Base-by-base conservation (phyloP, 345 rosid genomes). In the Lepidium africanum region DNA sequence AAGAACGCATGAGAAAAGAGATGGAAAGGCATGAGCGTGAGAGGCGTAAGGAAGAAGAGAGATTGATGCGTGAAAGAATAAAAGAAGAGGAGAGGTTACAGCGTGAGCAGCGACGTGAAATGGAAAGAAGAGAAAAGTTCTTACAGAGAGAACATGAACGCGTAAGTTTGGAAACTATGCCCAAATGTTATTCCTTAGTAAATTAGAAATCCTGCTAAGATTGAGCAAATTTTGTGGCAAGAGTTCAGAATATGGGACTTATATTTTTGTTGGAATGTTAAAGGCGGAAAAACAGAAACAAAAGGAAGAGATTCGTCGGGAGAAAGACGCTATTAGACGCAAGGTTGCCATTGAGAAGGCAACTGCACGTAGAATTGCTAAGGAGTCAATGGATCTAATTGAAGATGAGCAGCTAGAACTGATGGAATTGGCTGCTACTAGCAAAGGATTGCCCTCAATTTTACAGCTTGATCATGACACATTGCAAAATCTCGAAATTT, bases 391-490 rank as follows among this genome's bases (percentile, higher is more conserved):
- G 96, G 99, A 91, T 82, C 97, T 95, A 75, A 80, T 95, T 53
- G 99, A 95, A 79, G 99, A 95, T 85, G 98, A 95, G 66, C 99
- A 91, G 76, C 82, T 91, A 76, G 99, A 95, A 77, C 86, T 95
- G 78, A 91, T 95, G 99, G 99, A 95, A 57, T 79, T 91, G 85
- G 97, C 94, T 58, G 92, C 96, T 83, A 77, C 81, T 37, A 88
- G 83, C 83, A 91, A 87, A 82, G 96, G 96, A 63, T 70, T 89
- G 45, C 46, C 79, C 47, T 86, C 97, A 46, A 80, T 89, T 54
- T 79, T 89, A 81, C 80, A 91, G 67, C 96, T 95, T 38, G 94
- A 86, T 69, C 92, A 87, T 32, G 83, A 86, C 57, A 81, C 92
- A 41, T 73, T 95, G 84, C 94, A 91, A 76, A 89, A 79, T 73